phyloP scores from a whole-genome alignment of 2,329 filamentous ascomycete genomes.

The Aspergillus sp. region DNA sequence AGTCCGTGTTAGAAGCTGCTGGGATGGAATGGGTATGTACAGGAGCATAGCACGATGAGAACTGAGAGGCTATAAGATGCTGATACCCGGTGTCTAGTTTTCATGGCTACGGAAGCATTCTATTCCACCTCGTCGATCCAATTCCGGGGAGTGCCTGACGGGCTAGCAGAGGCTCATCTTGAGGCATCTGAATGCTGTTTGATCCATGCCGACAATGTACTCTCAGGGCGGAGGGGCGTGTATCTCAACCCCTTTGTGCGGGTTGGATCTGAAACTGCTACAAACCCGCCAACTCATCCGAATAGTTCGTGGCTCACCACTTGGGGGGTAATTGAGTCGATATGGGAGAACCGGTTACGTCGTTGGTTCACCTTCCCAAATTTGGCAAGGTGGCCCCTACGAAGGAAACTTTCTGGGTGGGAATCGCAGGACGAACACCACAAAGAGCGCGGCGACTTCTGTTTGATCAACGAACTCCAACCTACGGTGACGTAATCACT shows the following conservation, averaged over 20 bases:
- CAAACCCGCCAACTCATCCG: constrained; percentile 30
- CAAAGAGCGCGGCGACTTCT: constrained; percentile 55
- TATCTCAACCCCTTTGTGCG: constrained; percentile 48
- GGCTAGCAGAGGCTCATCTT: constrained; percentile 58
- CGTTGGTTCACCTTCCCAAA: constrained; percentile 39
- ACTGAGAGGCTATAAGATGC: not conserved
- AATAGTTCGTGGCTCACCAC: constrained; percentile 57
- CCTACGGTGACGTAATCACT: not conserved
- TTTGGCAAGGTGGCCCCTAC: constrained; percentile 35
- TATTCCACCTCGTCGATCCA: constrained; percentile 46
- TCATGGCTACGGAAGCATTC: constrained; percentile 32
- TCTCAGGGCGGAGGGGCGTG: constrained; percentile 36
- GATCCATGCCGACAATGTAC: constrained; percentile 45
- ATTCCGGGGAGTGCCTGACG: constrained; percentile 69
- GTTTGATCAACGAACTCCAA: constrained; percentile 60
- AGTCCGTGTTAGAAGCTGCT: constrained; percentile 67
- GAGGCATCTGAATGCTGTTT: constrained; percentile 83
- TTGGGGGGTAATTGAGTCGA: constrained; percentile 55
- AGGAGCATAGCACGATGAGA: not conserved
- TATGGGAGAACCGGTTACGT: constrained; percentile 63
- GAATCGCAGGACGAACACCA: constrained; percentile 23
- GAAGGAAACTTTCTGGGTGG: constrained; percentile 45
- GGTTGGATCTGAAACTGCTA: constrained; percentile 40
- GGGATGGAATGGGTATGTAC: constrained; percentile 65
- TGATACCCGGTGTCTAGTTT: constrained; percentile 22